Conservation (phyloP, 345 rosid species). For the Euphorbia pulcherrima region DNA sequence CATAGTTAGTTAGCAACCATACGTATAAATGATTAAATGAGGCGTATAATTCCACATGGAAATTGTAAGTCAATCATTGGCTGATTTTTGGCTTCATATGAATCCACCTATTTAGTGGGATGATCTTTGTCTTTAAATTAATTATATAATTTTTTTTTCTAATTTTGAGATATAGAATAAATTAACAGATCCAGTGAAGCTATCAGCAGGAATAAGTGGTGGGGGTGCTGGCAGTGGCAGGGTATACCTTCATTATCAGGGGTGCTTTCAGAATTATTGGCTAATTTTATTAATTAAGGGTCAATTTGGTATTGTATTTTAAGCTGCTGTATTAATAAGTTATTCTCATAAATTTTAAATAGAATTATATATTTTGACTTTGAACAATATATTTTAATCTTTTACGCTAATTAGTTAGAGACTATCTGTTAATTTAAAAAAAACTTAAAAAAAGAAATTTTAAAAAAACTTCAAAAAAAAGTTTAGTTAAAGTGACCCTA, state of each 20-base stretch:
- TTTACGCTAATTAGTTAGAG: no score
- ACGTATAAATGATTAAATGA: background rate
- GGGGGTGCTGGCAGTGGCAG: conserved; percentile 14
- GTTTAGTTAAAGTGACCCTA: no score
- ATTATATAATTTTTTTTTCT: background rate
- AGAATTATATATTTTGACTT: no score
- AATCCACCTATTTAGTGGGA: background rate
- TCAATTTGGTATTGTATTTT: no score
- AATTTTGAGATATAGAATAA: background rate
- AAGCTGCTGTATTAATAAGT: no score
- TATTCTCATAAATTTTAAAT: no score
- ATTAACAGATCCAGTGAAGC: conserved; percentile 15
- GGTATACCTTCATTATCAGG: conserved; percentile 2
- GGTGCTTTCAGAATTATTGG: background rate
- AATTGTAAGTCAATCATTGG: conserved; percentile 28
- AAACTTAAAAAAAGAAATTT: no score
- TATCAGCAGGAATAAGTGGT: conserved; percentile 4
- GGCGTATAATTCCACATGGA: conserved; percentile 26
- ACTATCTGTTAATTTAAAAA: no score
- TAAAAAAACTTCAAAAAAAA: no score
- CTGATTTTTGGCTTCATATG: conserved; percentile 28
- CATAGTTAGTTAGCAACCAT: conserved; percentile 6
- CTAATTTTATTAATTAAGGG: background rate
- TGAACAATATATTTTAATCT: no score
- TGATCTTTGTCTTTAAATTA: background rate